A percentile compares a stretch with the other conserved stretches of the same genome.
phyloP scores from a whole-genome alignment of 2,329 filamentous ascomycete species.

The Colletotrichum siamense region DNA sequence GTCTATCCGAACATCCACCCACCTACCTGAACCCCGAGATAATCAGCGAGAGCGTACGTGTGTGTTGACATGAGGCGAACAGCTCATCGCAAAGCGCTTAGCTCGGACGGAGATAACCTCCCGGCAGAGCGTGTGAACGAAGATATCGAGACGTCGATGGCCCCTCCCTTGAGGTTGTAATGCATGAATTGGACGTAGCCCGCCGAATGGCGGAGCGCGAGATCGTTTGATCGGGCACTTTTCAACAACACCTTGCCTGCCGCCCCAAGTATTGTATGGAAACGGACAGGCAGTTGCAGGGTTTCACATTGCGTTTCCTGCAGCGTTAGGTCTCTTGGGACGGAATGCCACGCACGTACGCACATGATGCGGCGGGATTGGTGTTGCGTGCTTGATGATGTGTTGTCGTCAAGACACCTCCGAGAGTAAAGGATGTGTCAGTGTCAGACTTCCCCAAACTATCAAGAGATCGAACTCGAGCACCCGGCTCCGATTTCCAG shows the following conservation, averaged over 20 bases:
- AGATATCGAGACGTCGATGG: background rate
- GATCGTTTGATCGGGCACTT: background rate
- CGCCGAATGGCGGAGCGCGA: background rate
- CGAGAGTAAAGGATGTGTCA: background rate
- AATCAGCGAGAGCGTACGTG: background rate
- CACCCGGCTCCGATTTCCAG: background rate
- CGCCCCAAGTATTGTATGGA: background rate
- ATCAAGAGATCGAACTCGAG: background rate
- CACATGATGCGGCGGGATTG: background rate
- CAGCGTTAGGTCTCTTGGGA: background rate
- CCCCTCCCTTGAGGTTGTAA: background rate
- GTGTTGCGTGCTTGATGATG: background rate
- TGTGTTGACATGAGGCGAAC: background rate
- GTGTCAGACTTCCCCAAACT: background rate
- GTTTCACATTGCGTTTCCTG: background rate
- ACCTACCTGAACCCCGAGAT: background rate
- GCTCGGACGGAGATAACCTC: background rate
- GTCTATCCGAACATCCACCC: background rate
- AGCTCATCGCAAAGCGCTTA: conserved; percentile 15
- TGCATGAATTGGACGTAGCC: background rate
- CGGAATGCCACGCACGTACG: background rate
- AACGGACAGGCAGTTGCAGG: background rate
- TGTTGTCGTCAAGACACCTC: background rate
- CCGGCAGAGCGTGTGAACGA: background rate
- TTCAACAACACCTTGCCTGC: background rate